Percentiles rank a stretch among this genome's conserved stretches.
Evolutionary conservation across 306 rosid genomes (phyloP).

Genomic region (Pyrus betulifolia): DNA sequence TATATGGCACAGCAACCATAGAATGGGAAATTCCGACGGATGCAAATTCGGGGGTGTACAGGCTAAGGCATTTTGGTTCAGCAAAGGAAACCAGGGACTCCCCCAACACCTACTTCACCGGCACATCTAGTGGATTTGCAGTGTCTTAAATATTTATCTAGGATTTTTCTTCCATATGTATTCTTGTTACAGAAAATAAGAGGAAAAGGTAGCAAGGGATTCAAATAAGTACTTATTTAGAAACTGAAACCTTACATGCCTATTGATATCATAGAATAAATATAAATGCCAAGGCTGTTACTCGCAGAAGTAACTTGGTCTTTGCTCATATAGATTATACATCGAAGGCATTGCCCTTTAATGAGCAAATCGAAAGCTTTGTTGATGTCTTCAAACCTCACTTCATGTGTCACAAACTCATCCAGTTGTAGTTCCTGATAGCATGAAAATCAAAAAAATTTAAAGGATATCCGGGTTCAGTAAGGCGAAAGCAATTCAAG

Average conservation of each 20-base stretch:
- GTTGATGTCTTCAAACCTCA: constrained; percentile 62
- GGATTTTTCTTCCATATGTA: neutral
- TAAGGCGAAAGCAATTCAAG: neutral
- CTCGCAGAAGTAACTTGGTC: constrained; percentile 6
- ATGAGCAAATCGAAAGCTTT: constrained; percentile 64
- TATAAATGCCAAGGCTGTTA: neutral
- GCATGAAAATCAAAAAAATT: neutral
- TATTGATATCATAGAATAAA: neutral
- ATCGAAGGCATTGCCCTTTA: constrained; percentile 54
- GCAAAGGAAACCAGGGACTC: constrained; percentile 35
- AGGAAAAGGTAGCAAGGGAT: neutral
- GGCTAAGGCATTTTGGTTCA: constrained; percentile 71
- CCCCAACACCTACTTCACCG: constrained; percentile 46
- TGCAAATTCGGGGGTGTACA: constrained; percentile 47
- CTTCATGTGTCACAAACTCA: constrained; percentile 67
- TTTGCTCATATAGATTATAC: constrained; percentile 72
- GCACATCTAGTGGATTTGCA: constrained; percentile 65
- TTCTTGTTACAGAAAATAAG: constrained; percentile 9
- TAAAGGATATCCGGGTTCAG: neutral
- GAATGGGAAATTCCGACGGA: constrained; percentile 69
- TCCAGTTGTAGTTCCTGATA: constrained; percentile 67
- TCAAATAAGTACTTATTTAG: neutral
- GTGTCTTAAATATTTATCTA: constrained; percentile 33
- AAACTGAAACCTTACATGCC: neutral
- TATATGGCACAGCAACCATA: constrained; percentile 35